Conservation (phyloP, 768 basidiomycete genomes). For the Collybia sp. region DNA sequence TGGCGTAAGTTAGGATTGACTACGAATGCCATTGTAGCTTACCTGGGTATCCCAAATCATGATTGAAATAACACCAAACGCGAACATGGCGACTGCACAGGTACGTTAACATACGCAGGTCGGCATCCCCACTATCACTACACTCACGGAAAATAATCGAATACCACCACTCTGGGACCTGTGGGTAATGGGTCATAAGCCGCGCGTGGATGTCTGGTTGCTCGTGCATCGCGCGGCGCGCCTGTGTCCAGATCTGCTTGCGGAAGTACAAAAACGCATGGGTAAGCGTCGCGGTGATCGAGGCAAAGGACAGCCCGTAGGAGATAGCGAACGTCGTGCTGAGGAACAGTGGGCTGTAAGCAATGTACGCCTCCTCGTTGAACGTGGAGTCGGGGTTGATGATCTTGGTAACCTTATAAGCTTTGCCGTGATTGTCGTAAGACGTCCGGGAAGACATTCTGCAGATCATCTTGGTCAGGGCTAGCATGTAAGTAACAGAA, state of each 20-base stretch:
- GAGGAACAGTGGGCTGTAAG: slow-evolving; percentile 60
- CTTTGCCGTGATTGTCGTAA: slow-evolving; percentile 55
- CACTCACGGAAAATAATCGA: slow-evolving; percentile 51
- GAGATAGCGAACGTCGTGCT: slow-evolving; percentile 72
- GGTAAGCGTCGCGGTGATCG: slow-evolving; percentile 68
- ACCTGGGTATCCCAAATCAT: slow-evolving; percentile 63
- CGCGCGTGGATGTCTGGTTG: slow-evolving; percentile 85
- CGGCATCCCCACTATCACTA: slow-evolving; percentile 11
- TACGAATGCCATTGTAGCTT: neutral
- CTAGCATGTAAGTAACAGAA: no score
- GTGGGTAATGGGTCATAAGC: slow-evolving; percentile 71
- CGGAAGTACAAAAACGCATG: slow-evolving; percentile 74
- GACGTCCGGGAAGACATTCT: slow-evolving; percentile 61
- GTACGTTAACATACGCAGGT: slow-evolving; percentile 6
- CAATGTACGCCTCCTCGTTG: slow-evolving; percentile 48
- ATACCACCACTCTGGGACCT: slow-evolving; percentile 89
- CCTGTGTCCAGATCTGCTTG: slow-evolving; percentile 72
- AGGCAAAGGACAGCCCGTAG: slow-evolving; percentile 81
- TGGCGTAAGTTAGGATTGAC: neutral
- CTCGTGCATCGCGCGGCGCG: slow-evolving; percentile 66
- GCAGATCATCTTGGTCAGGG: neutral
- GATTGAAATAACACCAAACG: slow-evolving; percentile 63
- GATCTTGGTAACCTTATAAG: slow-evolving; percentile 57
- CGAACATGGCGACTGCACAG: slow-evolving; percentile 52
- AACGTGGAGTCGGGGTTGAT: slow-evolving; percentile 49